These are phyloP conservation scores for Tripidium arundinaceum DNA, from an alignment of 202 grass and related monocot species.

Conservation along the genomic window DNA sequence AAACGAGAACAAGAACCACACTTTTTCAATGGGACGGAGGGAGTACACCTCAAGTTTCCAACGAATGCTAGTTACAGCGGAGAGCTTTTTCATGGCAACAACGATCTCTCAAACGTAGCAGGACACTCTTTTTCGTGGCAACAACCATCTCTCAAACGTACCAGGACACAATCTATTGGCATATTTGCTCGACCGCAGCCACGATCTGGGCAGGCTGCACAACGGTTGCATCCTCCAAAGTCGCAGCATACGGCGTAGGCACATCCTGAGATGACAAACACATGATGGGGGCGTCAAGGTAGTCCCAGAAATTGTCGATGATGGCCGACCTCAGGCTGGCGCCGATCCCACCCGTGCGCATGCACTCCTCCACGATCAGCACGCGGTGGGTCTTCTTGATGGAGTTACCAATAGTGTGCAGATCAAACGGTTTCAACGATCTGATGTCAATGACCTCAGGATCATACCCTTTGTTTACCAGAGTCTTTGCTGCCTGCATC, in stretches of 20 bases:
- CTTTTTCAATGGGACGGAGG: no score
- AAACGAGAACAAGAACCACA: no score
- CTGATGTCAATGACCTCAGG: conserved; percentile 83
- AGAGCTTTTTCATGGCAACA: no score
- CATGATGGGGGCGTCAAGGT: conserved; percentile 68
- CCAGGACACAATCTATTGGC: no score
- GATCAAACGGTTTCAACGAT: conserved; percentile 72
- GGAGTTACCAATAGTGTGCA: conserved; percentile 63
- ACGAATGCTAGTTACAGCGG: conserved; percentile 21
- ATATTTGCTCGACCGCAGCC: conserved; percentile 71
- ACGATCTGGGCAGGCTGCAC: conserved; percentile 81
- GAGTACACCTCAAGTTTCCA: conserved; percentile 16
- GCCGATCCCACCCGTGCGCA: conserved; percentile 70
- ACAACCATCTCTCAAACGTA: no score
- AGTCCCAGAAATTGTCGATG: conserved; percentile 91
- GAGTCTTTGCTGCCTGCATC: conserved; percentile 68
- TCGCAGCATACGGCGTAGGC: conserved; percentile 61
- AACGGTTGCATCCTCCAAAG: conserved; percentile 68
- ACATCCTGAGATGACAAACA: conserved; percentile 85
- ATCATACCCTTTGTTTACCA: conserved; percentile 77
- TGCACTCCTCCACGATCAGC: conserved; percentile 84
- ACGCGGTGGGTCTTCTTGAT: conserved; percentile 80
- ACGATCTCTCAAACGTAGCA: no score
- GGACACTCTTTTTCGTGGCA: no score
- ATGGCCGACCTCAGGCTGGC: conserved; percentile 70